Base-by-base conservation (phyloP, 1,139 yeast genomes). In the Sugiyamaella grinbergsii region DNA sequence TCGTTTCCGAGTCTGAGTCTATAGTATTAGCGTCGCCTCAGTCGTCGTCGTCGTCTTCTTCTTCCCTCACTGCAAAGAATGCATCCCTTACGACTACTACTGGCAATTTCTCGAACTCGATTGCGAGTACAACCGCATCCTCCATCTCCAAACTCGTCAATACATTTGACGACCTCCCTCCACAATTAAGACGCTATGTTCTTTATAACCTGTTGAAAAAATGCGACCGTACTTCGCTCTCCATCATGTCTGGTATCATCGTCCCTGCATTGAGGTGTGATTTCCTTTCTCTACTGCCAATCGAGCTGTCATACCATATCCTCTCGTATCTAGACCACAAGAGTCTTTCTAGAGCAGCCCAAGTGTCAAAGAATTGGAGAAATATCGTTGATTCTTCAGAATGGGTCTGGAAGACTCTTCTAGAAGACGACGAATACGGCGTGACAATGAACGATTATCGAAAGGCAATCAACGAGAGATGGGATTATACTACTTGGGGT, bases 361-460 rank as follows among this genome's bases (percentile, higher is more conserved):
- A 75, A 54, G 96, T 90, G 0, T 85, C 86, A 54, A 76, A 74
- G 47, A 72, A 72, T 49, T 93, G 98, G 98, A 76, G 79, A 56
- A 68, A 71, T 43, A 67, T 85, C 19, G 78, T 86, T 19, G 83
- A 80, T 54, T 77, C 78, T 29, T 73, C 79, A 23, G 80, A 83
- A 32, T 62, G 62, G 57, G 57, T 72, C 7, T 73, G 77, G 77
- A 65, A 65, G 49, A 59, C 58, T 19, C 61, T 70, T 8, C 57
- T 73, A n/a, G 63, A 59, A 13, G 44, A 51, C 6, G 76, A 71
- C 48, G 64, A 60, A 39, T 62, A 63, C 37, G 38, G 42, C 4
- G 49, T 58, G 10, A 55, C 63, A 1, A 55, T 54, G 2, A 54
- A 49, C 15, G 74, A 70, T 37, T 32, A 67, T 18, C 49, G 53